A percentile compares a stretch with the other conserved stretches of the same genome.
Conservation (phyloP, 768 basidiomycete genomes). For the Russula abietina region DNA sequence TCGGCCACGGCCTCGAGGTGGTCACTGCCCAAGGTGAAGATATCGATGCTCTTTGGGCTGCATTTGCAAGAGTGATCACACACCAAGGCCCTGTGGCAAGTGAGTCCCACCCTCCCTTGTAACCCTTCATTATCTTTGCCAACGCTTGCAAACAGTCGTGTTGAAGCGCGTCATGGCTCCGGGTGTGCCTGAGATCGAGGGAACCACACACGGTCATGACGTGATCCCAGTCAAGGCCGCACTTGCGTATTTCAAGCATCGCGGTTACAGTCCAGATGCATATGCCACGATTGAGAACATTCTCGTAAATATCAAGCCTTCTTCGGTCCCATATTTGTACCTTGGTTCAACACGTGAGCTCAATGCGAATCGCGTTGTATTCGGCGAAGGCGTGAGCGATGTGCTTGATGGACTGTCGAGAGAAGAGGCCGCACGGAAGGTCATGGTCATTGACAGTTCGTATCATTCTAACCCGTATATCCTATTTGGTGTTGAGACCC, state of each 20-base stretch:
- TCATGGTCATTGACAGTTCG: constrained; percentile 84
- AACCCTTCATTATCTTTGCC: neutral
- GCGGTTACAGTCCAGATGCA: constrained; percentile 46
- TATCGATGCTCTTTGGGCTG: constrained; percentile 70
- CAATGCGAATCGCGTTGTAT: constrained; percentile 76
- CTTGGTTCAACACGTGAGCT: constrained; percentile 66
- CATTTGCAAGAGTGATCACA: constrained; percentile 47
- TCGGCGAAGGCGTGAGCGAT: constrained; percentile 76
- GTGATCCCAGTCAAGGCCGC: constrained; percentile 80
- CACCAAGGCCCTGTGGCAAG: constrained; percentile 75
- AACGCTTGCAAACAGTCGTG: constrained; percentile 43
- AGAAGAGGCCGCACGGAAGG: constrained; percentile 71
- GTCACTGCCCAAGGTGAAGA: constrained; percentile 71
- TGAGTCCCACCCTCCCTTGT: constrained; percentile 30
- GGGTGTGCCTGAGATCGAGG: constrained; percentile 61
- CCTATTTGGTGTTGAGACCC: constrained; percentile 15
- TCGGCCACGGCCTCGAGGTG: constrained; percentile 79
- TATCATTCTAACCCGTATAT: constrained; percentile 15
- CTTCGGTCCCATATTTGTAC: constrained; percentile 50
- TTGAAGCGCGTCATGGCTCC: constrained; percentile 50
- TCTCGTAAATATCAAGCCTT: constrained; percentile 59
- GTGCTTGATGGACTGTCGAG: constrained; percentile 71
- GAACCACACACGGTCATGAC: constrained; percentile 75
- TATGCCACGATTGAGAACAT: constrained; percentile 41
- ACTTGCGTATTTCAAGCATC: constrained; percentile 60